Conservation (phyloP, 805 yeast genomes). For the Saturnispora galanensis region DNA sequence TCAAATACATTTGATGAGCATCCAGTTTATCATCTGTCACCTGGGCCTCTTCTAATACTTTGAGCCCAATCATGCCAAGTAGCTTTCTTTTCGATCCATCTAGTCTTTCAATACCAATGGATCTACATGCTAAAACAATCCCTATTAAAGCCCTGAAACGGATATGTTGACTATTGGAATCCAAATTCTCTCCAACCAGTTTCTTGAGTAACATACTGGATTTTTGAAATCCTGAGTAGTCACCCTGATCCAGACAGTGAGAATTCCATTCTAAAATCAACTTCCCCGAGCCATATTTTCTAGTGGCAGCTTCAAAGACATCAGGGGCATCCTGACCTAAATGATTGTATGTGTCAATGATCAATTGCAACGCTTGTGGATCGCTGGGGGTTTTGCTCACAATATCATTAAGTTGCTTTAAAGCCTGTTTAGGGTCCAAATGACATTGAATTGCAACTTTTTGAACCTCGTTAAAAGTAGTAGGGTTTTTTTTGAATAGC, state of each 20-base stretch:
- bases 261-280: conserved; percentile 50
- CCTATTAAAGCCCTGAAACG: conserved; percentile 50
- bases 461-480: conserved; percentile 43
- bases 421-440: conserved; percentile 28
- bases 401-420: conserved; percentile 23
- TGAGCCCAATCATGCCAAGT: conserved; percentile 51
- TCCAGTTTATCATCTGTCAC: conserved; percentile 36
- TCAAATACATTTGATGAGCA: conserved; percentile 60
- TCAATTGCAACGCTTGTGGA: conserved; percentile 37
- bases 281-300: conserved; percentile 43
- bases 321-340: conserved; percentile 29
- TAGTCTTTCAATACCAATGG: conserved; percentile 25
- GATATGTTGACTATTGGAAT: conserved; percentile 26
- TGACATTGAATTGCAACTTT: conserved; percentile 28
- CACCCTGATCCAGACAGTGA: conserved; percentile 36
- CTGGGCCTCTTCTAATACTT: conserved; percentile 34
- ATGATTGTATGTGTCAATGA: conserved; percentile 36
- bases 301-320: conserved; percentile 48
- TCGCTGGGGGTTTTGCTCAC: conserved; percentile 41
- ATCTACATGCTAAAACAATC: conserved; percentile 32
- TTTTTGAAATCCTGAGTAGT: conserved; percentile 45
- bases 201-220: conserved; percentile 37
- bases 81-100: conserved; percentile 38
- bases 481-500: conserved; percentile 47
- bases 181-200: conserved; percentile 11